A percentile compares a stretch with the other conserved stretches of the same genome.
Conservation (phyloP, 345 rosid species). For the Linum lewisii region DNA sequence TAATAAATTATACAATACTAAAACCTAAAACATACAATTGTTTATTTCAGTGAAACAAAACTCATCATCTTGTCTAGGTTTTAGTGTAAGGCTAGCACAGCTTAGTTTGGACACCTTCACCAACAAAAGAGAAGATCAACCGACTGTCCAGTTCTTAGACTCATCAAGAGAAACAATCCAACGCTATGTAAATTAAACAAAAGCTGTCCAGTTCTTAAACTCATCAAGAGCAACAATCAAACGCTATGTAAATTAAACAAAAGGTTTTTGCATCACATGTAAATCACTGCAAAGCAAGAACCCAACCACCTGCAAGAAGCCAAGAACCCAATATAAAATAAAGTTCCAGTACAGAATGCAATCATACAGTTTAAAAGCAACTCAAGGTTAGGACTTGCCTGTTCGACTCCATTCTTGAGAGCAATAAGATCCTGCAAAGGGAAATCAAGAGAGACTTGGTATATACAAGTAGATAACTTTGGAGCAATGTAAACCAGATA, state of each 20-base stretch:
- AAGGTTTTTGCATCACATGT: neutral
- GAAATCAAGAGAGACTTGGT: constrained; percentile 2
- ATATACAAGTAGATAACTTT: neutral
- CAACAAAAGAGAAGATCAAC: neutral
- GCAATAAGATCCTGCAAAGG: constrained; percentile 15
- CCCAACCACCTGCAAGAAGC: constrained; percentile 58
- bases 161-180: no score
- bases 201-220: no score
- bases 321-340: neutral
- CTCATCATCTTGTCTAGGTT: neutral
- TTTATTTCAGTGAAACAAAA: no score
- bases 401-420: constrained; percentile 20
- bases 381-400: constrained; percentile 15
- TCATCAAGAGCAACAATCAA: no score
- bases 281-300: no score
- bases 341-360: no score
- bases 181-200: no score
- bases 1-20: no score
- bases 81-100: no score
- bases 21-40: neutral
- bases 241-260: no score
- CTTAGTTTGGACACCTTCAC: neutral
- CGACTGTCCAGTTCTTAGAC: no score
- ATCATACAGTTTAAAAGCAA: neutral
- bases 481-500: neutral